A percentile compares a stretch with the other conserved stretches of the same genome.
Conservation (phyloP, 768 basidiomycete genomes). For the Rhodotorula sphaerocarpa region DNA sequence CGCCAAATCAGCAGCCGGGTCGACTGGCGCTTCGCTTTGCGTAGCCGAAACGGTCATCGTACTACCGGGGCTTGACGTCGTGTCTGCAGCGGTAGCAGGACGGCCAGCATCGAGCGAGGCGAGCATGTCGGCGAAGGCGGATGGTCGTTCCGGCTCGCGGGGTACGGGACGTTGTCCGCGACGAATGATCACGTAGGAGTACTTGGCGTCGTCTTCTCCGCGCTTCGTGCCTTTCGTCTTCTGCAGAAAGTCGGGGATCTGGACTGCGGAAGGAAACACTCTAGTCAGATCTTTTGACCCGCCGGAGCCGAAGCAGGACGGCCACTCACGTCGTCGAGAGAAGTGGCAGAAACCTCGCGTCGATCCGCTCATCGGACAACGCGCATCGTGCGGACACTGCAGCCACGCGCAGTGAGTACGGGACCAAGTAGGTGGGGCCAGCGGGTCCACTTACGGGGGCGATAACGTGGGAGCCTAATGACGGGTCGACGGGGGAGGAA, state of each 20-base stretch:
- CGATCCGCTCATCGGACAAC: conserved; percentile 59
- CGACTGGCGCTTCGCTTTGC: conserved; percentile 37
- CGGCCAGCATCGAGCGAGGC: background rate
- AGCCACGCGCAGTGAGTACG: background rate
- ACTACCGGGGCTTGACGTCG: too few relatives aligned
- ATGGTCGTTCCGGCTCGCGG: background rate
- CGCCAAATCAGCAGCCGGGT: conserved; percentile 57
- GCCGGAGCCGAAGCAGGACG: too few relatives aligned
- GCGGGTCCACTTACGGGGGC: conserved; percentile 80
- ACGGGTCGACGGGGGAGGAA: conserved; percentile 33
- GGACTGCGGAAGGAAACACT: conserved; percentile 49
- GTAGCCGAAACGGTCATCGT: conserved; percentile 37
- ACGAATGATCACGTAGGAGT: conserved; percentile 82
- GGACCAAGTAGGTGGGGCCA: too few relatives aligned
- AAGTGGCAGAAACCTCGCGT: conserved; percentile 58
- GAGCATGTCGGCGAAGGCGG: conserved; percentile 2
- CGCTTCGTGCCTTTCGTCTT: conserved; percentile 74
- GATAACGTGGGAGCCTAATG: conserved; percentile 64
- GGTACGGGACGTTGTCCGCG: conserved; percentile 63
- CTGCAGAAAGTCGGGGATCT: conserved; percentile 75
- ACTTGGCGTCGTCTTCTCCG: conserved; percentile 78
- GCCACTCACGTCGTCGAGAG: conserved; percentile 54
- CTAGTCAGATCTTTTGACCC: too few relatives aligned
- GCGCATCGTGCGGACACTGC: conserved; percentile 82
- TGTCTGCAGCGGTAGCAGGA: background rate